Base-by-base conservation (phyloP, 768 basidiomycete species). In the Flagelloscypha sp. region DNA sequence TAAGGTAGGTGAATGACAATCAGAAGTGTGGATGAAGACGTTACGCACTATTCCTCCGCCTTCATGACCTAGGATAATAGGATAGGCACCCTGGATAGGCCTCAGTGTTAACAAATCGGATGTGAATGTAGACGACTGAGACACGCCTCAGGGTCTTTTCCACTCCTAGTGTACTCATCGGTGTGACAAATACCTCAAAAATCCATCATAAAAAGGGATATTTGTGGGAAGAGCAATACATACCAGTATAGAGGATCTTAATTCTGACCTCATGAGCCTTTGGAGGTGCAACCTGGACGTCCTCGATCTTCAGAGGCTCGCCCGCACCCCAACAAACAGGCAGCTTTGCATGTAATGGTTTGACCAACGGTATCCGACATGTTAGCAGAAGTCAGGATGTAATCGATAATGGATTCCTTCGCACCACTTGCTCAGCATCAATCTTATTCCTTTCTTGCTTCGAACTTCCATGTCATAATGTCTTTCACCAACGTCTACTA, bases 251-350 rank as follows among this genome's bases (percentile, higher is more conserved):
- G 17, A 94, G 70, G 48, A 99, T 89, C 50, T 79, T 74, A 56
- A 99, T 88, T 41, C 95, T 70, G 51, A 99, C 95, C 69, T 99
- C 95, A 57, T 84, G 72, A 21, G 84, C 79, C 42, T 65, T 67
- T 24, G 95, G 95, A 31, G 94, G 93, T 13, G 84, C 86, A 15
- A 99, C 95, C 50, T 95, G 84, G 48, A 99, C 79, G 24, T 89
- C 79, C 60, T 98, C 94, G 50, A 97, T 64, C 52, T 80, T 77
- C 43, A 98, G 74, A 31, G 74, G 74, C 57, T 89, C 73, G 46
- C 84, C 84, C 9, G 93, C 90, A 36, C 72, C 88, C 95, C 94
- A 99, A 58, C 90, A 94, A 40, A 99, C 80, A 24, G 88, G 87
- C 22, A 89, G 93, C 58, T 89, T 94, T 68, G 72, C 94, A 73